Evolutionary conservation across 2,329 filamentous ascomycete species (phyloP).

Genomic region (Hypocrella siamensis): DNA sequence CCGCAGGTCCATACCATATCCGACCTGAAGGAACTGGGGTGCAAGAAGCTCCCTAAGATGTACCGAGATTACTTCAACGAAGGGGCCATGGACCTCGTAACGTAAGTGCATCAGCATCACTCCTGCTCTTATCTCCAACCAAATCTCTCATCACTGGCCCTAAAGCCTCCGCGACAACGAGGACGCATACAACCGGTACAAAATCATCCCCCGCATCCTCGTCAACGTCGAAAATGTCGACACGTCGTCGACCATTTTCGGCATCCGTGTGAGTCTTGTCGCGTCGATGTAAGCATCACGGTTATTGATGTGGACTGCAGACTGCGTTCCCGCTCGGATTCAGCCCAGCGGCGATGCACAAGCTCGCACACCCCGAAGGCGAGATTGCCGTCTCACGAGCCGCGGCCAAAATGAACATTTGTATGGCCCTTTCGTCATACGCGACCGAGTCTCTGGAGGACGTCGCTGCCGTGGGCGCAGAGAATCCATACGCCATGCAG

Average conservation of each 20-base stretch:
- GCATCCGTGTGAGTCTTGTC: conserved; percentile 12
- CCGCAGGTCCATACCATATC: not conserved
- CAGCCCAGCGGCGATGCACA: conserved; percentile 37
- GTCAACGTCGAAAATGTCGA: conserved; percentile 10
- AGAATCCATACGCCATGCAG: conserved; percentile 11
- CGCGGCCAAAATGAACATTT: conserved; percentile 10
- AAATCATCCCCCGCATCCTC: conserved; percentile 22
- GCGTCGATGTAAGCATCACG: too few relatives aligned
- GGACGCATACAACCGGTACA: conserved; percentile 33
- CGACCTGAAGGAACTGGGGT: not conserved
- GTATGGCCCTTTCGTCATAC: conserved; percentile 12
- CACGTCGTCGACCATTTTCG: conserved; percentile 8
- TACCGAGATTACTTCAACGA: conserved; percentile 37
- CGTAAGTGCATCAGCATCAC: conserved; percentile 3
- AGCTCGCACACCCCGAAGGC: conserved; percentile 35
- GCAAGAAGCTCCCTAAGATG: not conserved
- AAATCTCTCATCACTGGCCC: not conserved
- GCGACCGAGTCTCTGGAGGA: conserved; percentile 10
- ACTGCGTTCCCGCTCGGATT: conserved; percentile 31
- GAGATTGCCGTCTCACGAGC: conserved; percentile 33
- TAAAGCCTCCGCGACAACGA: conserved; percentile 35
- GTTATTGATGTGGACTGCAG: too few relatives aligned
- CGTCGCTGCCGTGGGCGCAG: conserved; percentile 7
- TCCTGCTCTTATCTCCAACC: conserved; percentile 7
- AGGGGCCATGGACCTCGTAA: conserved; percentile 32